phyloP scores from a whole-genome alignment of 148 eudicot genomes.

The Chenopodium berlandieri region DNA sequence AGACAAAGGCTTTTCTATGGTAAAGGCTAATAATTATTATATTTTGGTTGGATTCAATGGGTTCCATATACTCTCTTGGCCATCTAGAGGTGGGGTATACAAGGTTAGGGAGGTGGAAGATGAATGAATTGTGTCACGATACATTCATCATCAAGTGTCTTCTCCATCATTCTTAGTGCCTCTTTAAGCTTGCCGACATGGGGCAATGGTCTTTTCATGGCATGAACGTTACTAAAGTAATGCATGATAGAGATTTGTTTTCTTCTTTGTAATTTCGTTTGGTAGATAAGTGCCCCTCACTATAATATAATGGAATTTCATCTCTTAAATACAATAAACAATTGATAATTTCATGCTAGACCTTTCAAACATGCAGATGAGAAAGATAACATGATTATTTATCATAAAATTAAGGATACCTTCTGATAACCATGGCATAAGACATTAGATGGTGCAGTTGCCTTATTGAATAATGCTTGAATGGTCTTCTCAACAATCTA shows the following conservation, averaged over 20 bases:
- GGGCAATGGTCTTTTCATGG: neutral
- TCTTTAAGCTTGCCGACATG: neutral
- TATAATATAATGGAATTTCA: neutral
- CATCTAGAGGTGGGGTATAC: neutral
- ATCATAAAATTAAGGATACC: slow-evolving; percentile 35
- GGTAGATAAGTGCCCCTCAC: neutral
- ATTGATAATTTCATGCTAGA: neutral
- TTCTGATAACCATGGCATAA: slow-evolving; percentile 58
- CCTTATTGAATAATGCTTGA: slow-evolving; percentile 36
- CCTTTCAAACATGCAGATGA: neutral
- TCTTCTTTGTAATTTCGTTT: neutral
- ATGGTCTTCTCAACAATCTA: slow-evolving; percentile 69
- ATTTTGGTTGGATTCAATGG: neutral
- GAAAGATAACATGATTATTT: slow-evolving; percentile 7
- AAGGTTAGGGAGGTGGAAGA: neutral
- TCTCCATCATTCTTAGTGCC: neutral
- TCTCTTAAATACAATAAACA: too few species aligned
- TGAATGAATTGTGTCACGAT: neutral
- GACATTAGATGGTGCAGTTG: slow-evolving; percentile 39
- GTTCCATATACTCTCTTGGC: neutral
- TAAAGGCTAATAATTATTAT: neutral
- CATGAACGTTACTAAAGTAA: neutral
- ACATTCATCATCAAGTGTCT: neutral
- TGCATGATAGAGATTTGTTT: neutral
- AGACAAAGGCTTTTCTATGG: neutral